Conservation (phyloP, 2,329 filamentous ascomycete species). For the Helicocarpus griseus region DNA sequence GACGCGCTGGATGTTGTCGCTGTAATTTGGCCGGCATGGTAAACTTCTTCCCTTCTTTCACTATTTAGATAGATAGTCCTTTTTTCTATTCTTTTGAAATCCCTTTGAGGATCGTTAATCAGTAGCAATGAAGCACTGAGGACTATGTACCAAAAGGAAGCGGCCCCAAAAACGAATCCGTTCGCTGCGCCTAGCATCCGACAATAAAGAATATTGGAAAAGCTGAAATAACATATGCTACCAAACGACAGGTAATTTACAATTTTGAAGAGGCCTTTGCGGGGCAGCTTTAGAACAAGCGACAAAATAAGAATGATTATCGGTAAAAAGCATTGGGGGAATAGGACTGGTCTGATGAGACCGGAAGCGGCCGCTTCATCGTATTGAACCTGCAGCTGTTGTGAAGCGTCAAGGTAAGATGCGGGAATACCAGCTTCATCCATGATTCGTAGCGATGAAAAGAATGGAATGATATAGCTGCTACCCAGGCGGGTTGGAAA, state of each 20-base stretch:
- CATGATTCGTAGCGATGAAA: not conserved
- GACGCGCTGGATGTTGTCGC: not conserved
- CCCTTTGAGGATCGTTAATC: constrained; percentile 45
- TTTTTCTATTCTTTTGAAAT: constrained; percentile 48
- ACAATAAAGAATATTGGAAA: constrained; percentile 35
- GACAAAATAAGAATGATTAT: constrained; percentile 35
- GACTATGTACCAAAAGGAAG: constrained; percentile 44
- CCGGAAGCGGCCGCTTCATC: constrained; percentile 20
- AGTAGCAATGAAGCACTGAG: constrained; percentile 46
- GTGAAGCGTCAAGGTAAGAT: constrained; percentile 21
- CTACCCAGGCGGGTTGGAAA: too few relatives aligned
- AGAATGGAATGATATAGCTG: too few relatives aligned
- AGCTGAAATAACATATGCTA: constrained; percentile 33
- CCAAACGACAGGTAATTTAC: constrained; percentile 39
- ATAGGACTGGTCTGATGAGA: constrained; percentile 23
- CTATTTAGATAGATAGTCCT: constrained; percentile 10
- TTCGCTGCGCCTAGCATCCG: constrained; percentile 42
- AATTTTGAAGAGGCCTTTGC: constrained; percentile 20
- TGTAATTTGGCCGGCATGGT: not conserved
- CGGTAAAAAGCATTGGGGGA: constrained; percentile 26
- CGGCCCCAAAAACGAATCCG: constrained; percentile 46
- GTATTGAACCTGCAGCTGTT: constrained; percentile 16
- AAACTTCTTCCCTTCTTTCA: not conserved
- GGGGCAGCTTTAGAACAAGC: constrained; percentile 41
- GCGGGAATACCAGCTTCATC: constrained; percentile 8